These are phyloP conservation scores for Pelargonium cotyledonis DNA, from an alignment of 441 rosid genomes.

Conservation along the genomic window DNA sequence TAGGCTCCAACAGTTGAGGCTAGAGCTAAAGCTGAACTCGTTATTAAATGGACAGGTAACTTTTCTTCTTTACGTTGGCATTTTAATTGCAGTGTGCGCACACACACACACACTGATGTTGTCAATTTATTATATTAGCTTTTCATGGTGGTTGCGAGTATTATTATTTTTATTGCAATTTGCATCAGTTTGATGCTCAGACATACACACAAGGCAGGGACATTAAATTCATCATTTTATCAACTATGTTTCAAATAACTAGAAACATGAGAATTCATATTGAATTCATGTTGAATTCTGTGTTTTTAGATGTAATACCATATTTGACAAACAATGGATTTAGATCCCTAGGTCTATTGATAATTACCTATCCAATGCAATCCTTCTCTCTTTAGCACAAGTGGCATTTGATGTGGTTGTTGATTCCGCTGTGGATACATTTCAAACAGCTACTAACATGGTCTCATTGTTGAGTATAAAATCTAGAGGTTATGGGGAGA, in stretches of 20 bases:
- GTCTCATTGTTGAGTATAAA: not conserved
- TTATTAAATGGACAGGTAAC: constrained; percentile 65
- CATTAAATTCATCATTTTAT: too few species aligned
- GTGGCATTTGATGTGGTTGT: not conserved
- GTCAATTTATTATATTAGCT: not conserved
- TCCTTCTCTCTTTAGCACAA: not conserved
- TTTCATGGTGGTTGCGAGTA: not conserved
- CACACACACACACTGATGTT: not conserved
- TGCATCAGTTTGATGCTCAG: not conserved
- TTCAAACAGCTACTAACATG: not conserved
- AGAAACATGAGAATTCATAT: too few species aligned
- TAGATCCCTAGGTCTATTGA: not conserved
- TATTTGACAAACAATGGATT: too few species aligned
- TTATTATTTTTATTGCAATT: not conserved
- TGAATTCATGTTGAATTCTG: too few species aligned
- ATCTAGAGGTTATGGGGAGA: too few species aligned
- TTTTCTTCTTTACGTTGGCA: constrained; percentile 19
- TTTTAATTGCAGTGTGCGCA: not conserved
- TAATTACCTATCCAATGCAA: not conserved
- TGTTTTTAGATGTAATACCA: too few species aligned
- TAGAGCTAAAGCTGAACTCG: constrained; percentile 65
- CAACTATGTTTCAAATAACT: too few species aligned
- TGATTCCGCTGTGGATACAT: not conserved
- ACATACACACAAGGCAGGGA: too few species aligned
- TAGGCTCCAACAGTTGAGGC: constrained; percentile 57